Conservation (phyloP, 1,284 basidiomycete species). For the Ustilago xerochloae region DNA sequence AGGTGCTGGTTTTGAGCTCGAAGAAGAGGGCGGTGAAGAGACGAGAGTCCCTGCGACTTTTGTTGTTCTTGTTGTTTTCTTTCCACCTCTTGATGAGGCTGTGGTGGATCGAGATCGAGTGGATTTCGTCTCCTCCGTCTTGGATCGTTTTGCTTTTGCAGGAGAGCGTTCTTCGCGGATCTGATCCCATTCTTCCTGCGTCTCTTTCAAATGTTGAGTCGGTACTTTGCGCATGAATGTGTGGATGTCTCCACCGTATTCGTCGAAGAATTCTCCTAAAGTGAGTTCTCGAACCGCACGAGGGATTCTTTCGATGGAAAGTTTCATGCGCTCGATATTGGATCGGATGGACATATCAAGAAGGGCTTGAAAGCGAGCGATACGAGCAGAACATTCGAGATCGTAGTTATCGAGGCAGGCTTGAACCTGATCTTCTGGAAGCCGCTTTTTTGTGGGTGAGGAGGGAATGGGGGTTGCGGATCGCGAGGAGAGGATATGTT, state of each 20-base stretch:
- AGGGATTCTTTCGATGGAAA: constrained; percentile 44
- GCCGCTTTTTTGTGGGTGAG: constrained; percentile 15
- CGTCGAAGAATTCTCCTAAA: constrained; percentile 45
- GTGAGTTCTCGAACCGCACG: constrained; percentile 41
- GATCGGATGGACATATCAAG: constrained; percentile 36
- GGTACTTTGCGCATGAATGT: constrained; percentile 40
- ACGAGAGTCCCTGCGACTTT: not conserved
- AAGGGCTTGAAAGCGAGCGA: constrained; percentile 13
- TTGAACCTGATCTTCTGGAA: constrained; percentile 53
- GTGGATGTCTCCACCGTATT: constrained; percentile 48
- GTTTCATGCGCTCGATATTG: constrained; percentile 27
- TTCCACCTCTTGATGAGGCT: constrained; percentile 1
- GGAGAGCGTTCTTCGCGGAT: constrained; percentile 32
- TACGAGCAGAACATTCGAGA: constrained; percentile 32
- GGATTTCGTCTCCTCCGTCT: constrained; percentile 25
- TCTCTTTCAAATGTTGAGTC: constrained; percentile 32
- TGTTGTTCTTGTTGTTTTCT: constrained; percentile 5
- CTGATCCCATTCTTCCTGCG: constrained; percentile 51
- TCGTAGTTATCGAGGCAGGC: constrained; percentile 51
- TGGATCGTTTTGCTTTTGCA: constrained; percentile 23
- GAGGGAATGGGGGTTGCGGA: constrained; percentile 30
- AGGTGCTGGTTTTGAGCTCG: constrained; percentile 32
- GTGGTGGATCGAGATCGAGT: not conserved
- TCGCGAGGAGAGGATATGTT: constrained; percentile 2
- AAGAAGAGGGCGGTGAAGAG: constrained; percentile 10